Evolutionary conservation across 2,329 filamentous ascomycete species (phyloP).

Genomic region (Aspergillus texensis): DNA sequence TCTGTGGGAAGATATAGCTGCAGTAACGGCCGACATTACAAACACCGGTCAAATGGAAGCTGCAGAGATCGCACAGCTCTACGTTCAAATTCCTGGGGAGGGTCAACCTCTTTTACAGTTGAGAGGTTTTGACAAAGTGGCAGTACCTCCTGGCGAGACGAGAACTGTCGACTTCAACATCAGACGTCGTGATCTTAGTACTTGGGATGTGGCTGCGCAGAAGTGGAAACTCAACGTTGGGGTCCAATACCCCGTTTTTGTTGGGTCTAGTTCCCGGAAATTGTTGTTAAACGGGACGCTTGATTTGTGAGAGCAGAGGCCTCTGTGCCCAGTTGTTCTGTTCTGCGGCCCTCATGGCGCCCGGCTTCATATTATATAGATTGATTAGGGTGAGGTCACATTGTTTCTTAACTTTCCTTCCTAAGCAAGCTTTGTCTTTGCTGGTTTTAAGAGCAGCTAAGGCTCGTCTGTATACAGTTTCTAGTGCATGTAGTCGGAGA

Average conservation of each 20-base stretch:
- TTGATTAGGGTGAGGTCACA: too few relatives aligned
- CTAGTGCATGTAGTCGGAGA: too few relatives aligned
- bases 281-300: not conserved
- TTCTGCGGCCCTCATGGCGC: too few relatives aligned
- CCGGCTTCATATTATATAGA: too few relatives aligned
- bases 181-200: slow-evolving; percentile 63
- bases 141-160: slow-evolving; percentile 32
- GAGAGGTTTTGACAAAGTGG: slow-evolving; percentile 65
- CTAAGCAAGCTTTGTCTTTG: too few relatives aligned
- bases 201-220: slow-evolving; percentile 63
- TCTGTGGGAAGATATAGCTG: slow-evolving; percentile 27
- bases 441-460: too few relatives aligned
- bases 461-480: too few relatives aligned
- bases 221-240: slow-evolving; percentile 53
- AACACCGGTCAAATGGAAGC: slow-evolving; percentile 70
- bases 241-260: not conserved
- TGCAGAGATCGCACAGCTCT: slow-evolving; percentile 71
- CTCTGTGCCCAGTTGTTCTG: too few relatives aligned
- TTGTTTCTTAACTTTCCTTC: too few relatives aligned
- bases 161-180: slow-evolving; percentile 56
- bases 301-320: too few relatives aligned
- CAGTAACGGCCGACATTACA: slow-evolving; percentile 62
- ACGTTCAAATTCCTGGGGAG: slow-evolving; percentile 28
- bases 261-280: slow-evolving; percentile 3
- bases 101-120: slow-evolving; percentile 54